These are phyloP conservation scores for Saccharomyces jurei DNA, from an alignment of 805 yeast genomes.

Conservation along the genomic window DNA sequence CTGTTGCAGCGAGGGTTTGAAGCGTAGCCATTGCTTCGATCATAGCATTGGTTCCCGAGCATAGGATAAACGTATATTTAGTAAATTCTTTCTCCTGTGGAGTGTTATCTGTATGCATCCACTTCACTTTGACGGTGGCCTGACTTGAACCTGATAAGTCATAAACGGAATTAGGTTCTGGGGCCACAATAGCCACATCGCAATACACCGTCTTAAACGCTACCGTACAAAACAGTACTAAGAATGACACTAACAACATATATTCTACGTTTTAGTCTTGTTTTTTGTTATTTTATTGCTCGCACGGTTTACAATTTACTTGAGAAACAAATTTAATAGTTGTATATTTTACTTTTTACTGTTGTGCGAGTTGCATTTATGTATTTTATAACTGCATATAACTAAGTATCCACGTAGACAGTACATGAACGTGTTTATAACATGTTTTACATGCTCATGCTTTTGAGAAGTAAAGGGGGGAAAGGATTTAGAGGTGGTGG, in stretches of 20 bases:
- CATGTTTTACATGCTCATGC: not conserved
- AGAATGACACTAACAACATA: not conserved
- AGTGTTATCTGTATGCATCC: constrained; percentile 46
- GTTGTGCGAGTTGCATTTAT: not conserved
- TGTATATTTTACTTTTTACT: not conserved
- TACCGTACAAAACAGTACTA: not conserved
- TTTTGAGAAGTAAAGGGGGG: not conserved
- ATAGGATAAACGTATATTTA: constrained; percentile 46
- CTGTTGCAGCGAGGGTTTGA: constrained; percentile 25
- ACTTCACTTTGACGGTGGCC: constrained; percentile 29
- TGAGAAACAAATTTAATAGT: not conserved
- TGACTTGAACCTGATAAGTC: constrained; percentile 14
- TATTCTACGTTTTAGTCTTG: not conserved
- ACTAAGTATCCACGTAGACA: not conserved
- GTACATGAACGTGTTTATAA: not conserved
- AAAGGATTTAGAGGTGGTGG: not conserved
- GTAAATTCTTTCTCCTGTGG: constrained; percentile 40
- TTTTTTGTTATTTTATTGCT: not conserved
- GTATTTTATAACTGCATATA: not conserved
- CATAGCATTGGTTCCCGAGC: constrained; percentile 56
- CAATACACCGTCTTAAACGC: not conserved
- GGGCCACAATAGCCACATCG: constrained; percentile 6
- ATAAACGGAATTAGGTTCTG: constrained; percentile 7
- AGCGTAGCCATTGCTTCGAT: constrained; percentile 37
- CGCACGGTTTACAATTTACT: not conserved